These are phyloP conservation scores for Margaritispora aquatica DNA, from an alignment of 495 filamentous ascomycete genomes.

Conservation along the genomic window DNA sequence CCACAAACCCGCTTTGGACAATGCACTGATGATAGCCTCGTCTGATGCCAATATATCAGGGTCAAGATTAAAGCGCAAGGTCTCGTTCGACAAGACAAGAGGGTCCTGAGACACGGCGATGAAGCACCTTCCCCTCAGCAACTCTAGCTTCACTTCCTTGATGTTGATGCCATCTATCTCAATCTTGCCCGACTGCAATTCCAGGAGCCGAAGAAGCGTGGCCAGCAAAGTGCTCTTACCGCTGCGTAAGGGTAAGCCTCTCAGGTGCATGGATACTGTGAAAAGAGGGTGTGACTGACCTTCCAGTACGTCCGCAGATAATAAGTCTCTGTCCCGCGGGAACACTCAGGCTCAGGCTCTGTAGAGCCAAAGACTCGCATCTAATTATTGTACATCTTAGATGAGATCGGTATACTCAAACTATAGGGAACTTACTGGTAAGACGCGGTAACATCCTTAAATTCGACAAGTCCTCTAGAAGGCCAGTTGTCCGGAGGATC, in stretches of 20 bases:
- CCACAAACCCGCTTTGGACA: constrained; percentile 14
- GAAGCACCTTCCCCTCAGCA: constrained; percentile 24
- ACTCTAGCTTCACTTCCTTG: not conserved
- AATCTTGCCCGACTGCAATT: constrained; percentile 14
- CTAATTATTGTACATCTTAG: not conserved
- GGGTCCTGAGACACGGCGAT: constrained; percentile 54
- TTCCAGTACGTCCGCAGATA: constrained; percentile 17
- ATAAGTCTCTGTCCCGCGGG: constrained; percentile 19
- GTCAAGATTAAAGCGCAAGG: constrained; percentile 52
- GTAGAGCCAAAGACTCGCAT: not conserved
- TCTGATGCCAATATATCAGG: constrained; percentile 2
- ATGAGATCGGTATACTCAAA: not conserved
- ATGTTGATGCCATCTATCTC: constrained; percentile 26
- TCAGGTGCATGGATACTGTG: not conserved
- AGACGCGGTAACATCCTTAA: constrained; percentile 38
- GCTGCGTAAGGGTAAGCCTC: not conserved
- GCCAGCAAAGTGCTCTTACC: constrained; percentile 30
- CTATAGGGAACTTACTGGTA: constrained; percentile 12
- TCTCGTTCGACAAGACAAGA: constrained; percentile 49
- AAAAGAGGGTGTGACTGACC: constrained; percentile 1
- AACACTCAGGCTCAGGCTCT: constrained; percentile 24
- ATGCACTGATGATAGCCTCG: constrained; percentile 4
- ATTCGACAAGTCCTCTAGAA: constrained; percentile 35
- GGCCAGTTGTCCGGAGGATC: constrained; percentile 28
- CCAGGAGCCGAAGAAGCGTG: constrained; percentile 31